Evolutionary conservation across 805 yeast species (phyloP).

Genomic region (Starmerella riodocensis): DNA sequence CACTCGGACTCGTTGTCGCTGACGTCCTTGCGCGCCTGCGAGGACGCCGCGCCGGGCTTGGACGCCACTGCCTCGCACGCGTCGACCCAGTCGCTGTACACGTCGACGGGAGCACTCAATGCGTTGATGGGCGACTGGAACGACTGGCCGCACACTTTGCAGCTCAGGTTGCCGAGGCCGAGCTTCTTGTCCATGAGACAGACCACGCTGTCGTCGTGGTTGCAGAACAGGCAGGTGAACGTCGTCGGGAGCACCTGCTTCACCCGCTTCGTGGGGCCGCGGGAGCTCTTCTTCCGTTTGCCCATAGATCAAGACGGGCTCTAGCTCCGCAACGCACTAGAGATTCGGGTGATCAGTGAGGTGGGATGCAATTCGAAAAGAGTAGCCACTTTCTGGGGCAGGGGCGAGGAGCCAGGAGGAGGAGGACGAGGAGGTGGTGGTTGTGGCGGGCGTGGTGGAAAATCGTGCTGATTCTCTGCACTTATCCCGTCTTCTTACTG

Average conservation of each 20-base stretch:
- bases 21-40: conserved; percentile 20
- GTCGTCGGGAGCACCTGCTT: conserved; percentile 70
- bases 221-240: conserved; percentile 86
- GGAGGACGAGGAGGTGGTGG: too few species aligned
- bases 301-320: too few species aligned
- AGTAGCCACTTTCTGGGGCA: too few species aligned
- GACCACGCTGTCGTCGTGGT: conserved; percentile 83
- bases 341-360: too few species aligned
- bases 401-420: too few species aligned
- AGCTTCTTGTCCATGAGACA: conserved; percentile 79
- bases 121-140: conserved; percentile 81
- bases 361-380: too few species aligned
- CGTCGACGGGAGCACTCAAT: conserved; percentile 75
- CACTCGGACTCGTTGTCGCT: conserved; percentile 23
- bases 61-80: conserved; percentile 85
- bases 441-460: too few species aligned
- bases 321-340: too few species aligned
- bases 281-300: conserved; percentile 69
- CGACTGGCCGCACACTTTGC: conserved; percentile 88
- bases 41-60: conserved; percentile 29
- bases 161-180: conserved; percentile 67
- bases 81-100: conserved; percentile 95
- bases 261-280: conserved; percentile 66
- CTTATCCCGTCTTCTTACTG: too few species aligned
- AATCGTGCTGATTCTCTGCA: too few species aligned